Evolutionary conservation across 2,329 filamentous ascomycete species (phyloP).

Genomic region (Sarocladium kiliense): DNA sequence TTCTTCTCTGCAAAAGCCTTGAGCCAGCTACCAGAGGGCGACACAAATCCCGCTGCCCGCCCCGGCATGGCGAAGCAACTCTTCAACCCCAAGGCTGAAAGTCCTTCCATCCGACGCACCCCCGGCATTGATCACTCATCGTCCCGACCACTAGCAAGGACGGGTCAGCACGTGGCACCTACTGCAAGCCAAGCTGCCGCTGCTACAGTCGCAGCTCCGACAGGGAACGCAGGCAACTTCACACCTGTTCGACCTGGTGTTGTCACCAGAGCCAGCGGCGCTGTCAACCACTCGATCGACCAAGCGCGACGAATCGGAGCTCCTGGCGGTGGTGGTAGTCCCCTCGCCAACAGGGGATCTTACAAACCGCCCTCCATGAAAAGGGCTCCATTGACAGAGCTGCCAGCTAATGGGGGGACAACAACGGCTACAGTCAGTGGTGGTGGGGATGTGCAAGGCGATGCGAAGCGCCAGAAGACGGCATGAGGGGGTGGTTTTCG

Average conservation of each 20-base stretch:
- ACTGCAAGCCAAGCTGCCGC: conserved; percentile 19
- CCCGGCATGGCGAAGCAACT: conserved; percentile 32
- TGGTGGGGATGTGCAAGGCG: conserved; percentile 17
- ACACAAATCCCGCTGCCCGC: background rate
- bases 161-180: conserved; percentile 46
- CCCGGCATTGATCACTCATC: conserved; percentile 78
- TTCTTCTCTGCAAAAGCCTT: conserved; percentile 70
- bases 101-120: conserved; percentile 83
- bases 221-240: conserved; percentile 21
- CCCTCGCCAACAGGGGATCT: conserved; percentile 51
- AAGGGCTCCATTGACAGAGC: conserved; percentile 44
- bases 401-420: conserved; percentile 37
- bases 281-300: conserved; percentile 50
- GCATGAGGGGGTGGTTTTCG: conserved; percentile 21
- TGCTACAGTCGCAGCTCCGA: conserved; percentile 10
- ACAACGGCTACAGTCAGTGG: conserved; percentile 19
- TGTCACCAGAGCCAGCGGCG: conserved; percentile 28
- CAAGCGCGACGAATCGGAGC: conserved; percentile 54
- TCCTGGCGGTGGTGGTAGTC: conserved; percentile 48
- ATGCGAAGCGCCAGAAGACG: conserved; percentile 49
- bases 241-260: conserved; percentile 24
- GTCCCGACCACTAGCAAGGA: conserved; percentile 65
- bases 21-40: conserved; percentile 44
- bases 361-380: conserved; percentile 58
- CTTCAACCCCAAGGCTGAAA: conserved; percentile 72